Base-by-base conservation (phyloP, 2,329 filamentous ascomycete genomes). In the Trichoderma simmonsii region DNA sequence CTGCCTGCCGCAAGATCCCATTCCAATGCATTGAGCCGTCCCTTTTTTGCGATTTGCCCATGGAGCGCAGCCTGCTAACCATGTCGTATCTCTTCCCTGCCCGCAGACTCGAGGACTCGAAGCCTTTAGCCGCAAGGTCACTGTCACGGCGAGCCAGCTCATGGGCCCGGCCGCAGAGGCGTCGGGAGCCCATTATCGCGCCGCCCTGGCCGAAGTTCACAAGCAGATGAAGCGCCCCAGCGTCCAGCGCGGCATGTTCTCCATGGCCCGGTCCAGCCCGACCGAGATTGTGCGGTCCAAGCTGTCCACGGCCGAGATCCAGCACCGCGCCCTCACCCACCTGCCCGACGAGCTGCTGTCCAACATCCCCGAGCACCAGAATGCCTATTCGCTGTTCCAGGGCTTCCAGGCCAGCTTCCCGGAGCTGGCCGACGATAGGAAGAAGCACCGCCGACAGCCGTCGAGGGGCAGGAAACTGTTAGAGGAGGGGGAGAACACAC, bases 391-490 rank as follows among this genome's bases (percentile, higher is more conserved):
- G 54, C 86, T 99, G 59, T 98, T 99, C 81, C 93, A 99, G 81
- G 96, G 96, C 75, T 99, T 99, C 82, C 91, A 97, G 83, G 96
- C 95, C 62, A 95, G 91, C 74, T 86, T 97, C 74, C 95, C 95
- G 3, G 89, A 91, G 74, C 82, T 89, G 74, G 86, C 85, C 6
- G 92, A 96, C 18, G 89, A 91, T 74, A 89, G 88, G 75, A 91
- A 91, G 79, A 93, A 91, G 80, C 88, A 90, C 76, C 89, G 91
- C 67, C 88, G 93, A 76, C 89, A 90, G 73, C 88, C 90, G 56
- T 93, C 93, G 8, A 89, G 93, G 75, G 91, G 91, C 2, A 90
- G 94, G 78, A 95, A 94, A 80, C 81, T 97, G 77, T 83, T 98
- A 34, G 87, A 90, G 56, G 91, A 93, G 72, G 86, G 87, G 63